A percentile compares a stretch with the other conserved stretches of the same genome.
phyloP scores from a whole-genome alignment of 495 filamentous ascomycete genomes.

The Pyronema domesticum region DNA sequence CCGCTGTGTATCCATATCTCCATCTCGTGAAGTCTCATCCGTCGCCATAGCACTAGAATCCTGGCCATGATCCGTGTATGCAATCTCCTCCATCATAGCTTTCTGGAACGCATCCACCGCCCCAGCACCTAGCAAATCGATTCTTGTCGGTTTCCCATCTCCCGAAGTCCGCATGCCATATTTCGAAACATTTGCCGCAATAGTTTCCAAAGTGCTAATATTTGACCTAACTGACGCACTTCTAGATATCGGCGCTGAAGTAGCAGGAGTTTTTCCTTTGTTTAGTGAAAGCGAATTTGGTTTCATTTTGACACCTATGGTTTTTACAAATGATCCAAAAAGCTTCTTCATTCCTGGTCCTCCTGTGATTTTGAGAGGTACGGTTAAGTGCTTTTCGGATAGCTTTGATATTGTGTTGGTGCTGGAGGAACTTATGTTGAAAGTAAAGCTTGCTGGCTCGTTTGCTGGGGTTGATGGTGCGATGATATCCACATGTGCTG shows the following conservation, averaged over 20 bases:
- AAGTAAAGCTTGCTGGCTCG: slow-evolving; percentile 10
- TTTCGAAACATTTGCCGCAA: slow-evolving; percentile 11
- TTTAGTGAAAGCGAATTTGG: not conserved
- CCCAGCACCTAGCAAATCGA: slow-evolving; percentile 67
- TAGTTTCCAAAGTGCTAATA: slow-evolving; percentile 8
- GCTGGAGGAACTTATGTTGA: slow-evolving; percentile 1
- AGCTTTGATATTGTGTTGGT: not conserved
- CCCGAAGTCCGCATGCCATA: slow-evolving; percentile 6
- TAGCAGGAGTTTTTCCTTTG: not conserved
- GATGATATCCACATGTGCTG: slow-evolving; percentile 56
- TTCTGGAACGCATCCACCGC: slow-evolving; percentile 55
- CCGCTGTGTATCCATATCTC: not conserved
- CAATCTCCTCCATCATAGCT: slow-evolving; percentile 28
- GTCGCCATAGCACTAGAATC: not conserved
- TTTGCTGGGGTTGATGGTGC: slow-evolving; percentile 40
- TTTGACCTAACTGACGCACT: not conserved
- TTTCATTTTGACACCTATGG: slow-evolving; percentile 46
- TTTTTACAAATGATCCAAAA: slow-evolving; percentile 72
- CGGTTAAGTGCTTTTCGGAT: not conserved
- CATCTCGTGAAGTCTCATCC: not conserved
- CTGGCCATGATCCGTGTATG: not conserved
- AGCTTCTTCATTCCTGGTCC: slow-evolving; percentile 65
- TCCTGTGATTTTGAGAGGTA: slow-evolving; percentile 17
- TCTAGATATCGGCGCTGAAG: not conserved
- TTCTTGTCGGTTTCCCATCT: slow-evolving; percentile 26